Percentiles rank a stretch among this genome's conserved stretches.
Conservation (phyloP, 495 filamentous ascomycete species). For the Lasiosphaeria miniovina region DNA sequence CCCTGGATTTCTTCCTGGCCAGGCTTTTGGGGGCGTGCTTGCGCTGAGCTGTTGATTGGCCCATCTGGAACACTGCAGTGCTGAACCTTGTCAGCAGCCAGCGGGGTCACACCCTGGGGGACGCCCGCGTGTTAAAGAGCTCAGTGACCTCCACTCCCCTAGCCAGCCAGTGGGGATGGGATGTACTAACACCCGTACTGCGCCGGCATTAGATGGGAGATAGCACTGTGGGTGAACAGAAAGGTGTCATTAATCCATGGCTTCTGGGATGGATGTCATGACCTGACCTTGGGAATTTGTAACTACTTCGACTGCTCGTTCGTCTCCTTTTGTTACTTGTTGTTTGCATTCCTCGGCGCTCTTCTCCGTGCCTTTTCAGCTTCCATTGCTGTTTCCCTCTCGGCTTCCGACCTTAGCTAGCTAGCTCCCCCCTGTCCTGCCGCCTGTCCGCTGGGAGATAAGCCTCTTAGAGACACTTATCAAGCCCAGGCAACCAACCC, state of each 20-base stretch:
- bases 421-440: too few relatives aligned
- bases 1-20: not conserved
- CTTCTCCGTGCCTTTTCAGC: too few relatives aligned
- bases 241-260: not conserved
- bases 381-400: too few relatives aligned
- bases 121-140: not conserved
- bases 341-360: too few relatives aligned
- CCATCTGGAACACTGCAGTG: constrained; percentile 1
- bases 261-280: not conserved
- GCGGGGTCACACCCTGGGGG: not conserved
- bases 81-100: not conserved
- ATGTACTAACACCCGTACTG: too few relatives aligned
- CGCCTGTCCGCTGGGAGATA: too few relatives aligned
- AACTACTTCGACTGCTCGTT: not conserved
- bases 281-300: not conserved
- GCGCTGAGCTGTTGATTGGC: constrained; percentile 32
- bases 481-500: too few relatives aligned
- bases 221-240: not conserved
- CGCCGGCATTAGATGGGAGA: too few relatives aligned
- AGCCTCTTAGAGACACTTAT: too few relatives aligned
- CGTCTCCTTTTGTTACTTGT: not conserved
- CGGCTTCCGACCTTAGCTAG: too few relatives aligned
- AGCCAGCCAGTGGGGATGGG: too few relatives aligned
- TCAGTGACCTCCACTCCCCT: too few relatives aligned
- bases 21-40: constrained; percentile 23